Evolutionary conservation across 257 asterid species (phyloP).

Genomic region (Mitragyna speciosa): DNA sequence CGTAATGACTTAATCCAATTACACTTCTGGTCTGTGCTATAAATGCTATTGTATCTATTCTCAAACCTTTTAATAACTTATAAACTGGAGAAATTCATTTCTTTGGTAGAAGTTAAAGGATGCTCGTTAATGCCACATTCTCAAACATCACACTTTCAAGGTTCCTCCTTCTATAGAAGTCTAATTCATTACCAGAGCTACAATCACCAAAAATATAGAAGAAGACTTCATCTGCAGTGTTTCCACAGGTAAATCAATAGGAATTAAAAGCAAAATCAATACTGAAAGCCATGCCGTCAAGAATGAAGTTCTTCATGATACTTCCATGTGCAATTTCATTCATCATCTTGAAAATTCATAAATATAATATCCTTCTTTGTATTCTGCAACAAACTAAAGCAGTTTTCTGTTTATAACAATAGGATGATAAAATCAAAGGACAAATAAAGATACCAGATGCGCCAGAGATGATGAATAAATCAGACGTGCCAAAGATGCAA

Average conservation of each 20-base stretch:
- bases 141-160: neutral
- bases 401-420: neutral
- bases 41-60: neutral
- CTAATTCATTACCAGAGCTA: neutral
- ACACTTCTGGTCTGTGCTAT: neutral
- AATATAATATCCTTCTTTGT: neutral
- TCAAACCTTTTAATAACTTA: neutral
- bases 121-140: neutral
- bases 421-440: neutral
- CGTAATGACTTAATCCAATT: neutral
- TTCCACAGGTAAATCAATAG: neutral
- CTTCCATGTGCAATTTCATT: neutral
- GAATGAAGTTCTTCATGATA: neutral
- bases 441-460: neutral
- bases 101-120: neutral
- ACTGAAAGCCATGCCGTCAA: neutral
- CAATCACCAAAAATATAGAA: neutral
- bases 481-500: conserved; percentile 1
- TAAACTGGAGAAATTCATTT: neutral
- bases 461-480: neutral
- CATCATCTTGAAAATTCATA: neutral
- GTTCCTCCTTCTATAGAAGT: neutral
- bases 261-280: neutral
- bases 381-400: neutral
- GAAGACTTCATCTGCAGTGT: neutral